These are phyloP conservation scores for Thelephora ganbajun DNA, from an alignment of 768 basidiomycete genomes.

Conservation along the genomic window DNA sequence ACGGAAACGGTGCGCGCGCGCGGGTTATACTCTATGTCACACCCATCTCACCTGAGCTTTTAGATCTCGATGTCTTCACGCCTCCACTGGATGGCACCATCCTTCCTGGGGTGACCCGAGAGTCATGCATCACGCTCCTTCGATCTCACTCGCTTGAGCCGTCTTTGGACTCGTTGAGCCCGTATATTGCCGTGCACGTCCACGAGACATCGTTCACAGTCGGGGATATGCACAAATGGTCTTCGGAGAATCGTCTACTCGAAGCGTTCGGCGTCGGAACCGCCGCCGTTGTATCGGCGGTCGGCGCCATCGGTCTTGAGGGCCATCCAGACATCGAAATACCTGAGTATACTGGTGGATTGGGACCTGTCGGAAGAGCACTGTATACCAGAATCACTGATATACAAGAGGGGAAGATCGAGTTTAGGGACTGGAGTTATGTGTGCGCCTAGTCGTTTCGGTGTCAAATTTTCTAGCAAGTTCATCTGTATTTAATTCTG, in stretches of 20 bases:
- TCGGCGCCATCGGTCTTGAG: conserved; percentile 61
- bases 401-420: conserved; percentile 55
- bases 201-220: conserved; percentile 33
- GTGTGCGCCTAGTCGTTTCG: conserved; percentile 10
- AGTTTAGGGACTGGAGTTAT: conserved; percentile 57
- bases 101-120: conserved; percentile 84
- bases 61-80: conserved; percentile 75
- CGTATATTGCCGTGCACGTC: conserved; percentile 30
- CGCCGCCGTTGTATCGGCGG: conserved; percentile 62
- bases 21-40: not conserved
- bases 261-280: conserved; percentile 84
- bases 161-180: conserved; percentile 18
- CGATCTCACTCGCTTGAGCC: conserved; percentile 35
- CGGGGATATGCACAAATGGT: conserved; percentile 26
- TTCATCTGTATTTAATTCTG: too few relatives aligned
- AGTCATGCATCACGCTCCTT: conserved; percentile 64
- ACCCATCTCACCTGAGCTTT: conserved; percentile 27
- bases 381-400: conserved; percentile 62
- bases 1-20: conserved; percentile 20
- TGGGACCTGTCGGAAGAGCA: conserved; percentile 48
- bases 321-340: conserved; percentile 49
- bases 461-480: too few relatives aligned
- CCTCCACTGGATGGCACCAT: conserved; percentile 87
- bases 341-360: conserved; percentile 38
- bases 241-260: conserved; percentile 46